Evolutionary conservation across 2,329 filamentous ascomycete species (phyloP).

Genomic region (Herpotrichia juniperi): DNA sequence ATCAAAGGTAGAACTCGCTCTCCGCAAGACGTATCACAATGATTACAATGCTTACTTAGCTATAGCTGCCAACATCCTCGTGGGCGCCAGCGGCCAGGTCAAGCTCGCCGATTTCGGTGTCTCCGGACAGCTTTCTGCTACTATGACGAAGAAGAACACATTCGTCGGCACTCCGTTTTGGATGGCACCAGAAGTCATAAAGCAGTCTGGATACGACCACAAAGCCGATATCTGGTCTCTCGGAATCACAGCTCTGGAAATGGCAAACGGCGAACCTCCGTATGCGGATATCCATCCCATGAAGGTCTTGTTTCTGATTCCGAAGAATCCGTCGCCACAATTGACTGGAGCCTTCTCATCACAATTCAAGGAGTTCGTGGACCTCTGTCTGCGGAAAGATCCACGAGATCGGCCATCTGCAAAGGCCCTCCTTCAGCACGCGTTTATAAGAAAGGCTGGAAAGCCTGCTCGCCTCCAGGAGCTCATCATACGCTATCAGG

Average conservation of each 20-base stretch:
- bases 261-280: conserved; percentile 90
- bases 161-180: conserved; percentile 98
- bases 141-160: conserved; percentile 99
- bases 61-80: conserved; percentile 86
- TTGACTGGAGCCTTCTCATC: conserved; percentile 60
- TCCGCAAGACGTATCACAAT: too few species aligned
- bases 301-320: conserved; percentile 96
- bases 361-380: conserved; percentile 58
- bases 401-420: conserved; percentile 87
- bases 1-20: conserved; percentile 75
- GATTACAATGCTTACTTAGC: conserved; percentile 12
- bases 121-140: conserved; percentile 92
- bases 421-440: conserved; percentile 84
- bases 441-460: conserved; percentile 89
- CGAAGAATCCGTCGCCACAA: conserved; percentile 86
- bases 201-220: conserved; percentile 96
- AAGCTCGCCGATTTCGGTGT: conserved; percentile 98
- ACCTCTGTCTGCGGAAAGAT: conserved; percentile 81
- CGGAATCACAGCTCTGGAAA: conserved; percentile 89
- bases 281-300: conserved; percentile 98
- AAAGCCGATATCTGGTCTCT: conserved; percentile 98
- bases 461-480: conserved; percentile 97
- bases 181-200: conserved; percentile 99
- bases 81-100: conserved; percentile 90
- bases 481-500: conserved; percentile 86